A percentile compares a stretch with the other conserved stretches of the same genome.
phyloP scores from a whole-genome alignment of 352 stramenopile species.

The Globisporangium parvum region DNA sequence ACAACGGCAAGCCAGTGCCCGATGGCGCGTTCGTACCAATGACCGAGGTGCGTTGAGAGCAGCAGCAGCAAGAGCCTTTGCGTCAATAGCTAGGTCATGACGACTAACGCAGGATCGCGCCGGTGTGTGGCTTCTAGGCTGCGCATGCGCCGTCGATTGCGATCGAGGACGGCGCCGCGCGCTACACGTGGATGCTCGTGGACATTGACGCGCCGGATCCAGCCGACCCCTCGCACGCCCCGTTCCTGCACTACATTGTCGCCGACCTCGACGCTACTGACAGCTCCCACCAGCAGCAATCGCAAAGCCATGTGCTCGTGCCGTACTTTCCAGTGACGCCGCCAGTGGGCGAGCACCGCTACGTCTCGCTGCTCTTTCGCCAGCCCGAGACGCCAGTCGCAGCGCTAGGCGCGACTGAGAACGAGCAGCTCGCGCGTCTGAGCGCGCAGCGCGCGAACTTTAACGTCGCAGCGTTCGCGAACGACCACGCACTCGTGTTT shows the following conservation, averaged over 20 bases:
- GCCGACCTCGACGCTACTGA: constrained; percentile 14
- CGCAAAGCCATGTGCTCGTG: constrained; percentile 20
- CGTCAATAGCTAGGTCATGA: too few species aligned
- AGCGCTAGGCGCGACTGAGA: not conserved
- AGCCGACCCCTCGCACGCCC: constrained; percentile 39
- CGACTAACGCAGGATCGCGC: not conserved
- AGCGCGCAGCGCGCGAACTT: constrained; percentile 37
- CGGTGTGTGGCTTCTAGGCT: not conserved
- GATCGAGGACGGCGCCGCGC: constrained; percentile 17
- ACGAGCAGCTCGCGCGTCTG: constrained; percentile 17
- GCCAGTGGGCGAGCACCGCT: constrained; percentile 44
- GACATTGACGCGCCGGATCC: constrained; percentile 68
- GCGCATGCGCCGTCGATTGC: constrained; percentile 22
- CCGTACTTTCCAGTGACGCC: constrained; percentile 59
- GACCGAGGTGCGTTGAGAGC: constrained; percentile 23
- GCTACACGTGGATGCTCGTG: constrained; percentile 60
- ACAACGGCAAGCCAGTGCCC: constrained; percentile 14
- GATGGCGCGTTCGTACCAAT: constrained; percentile 29
- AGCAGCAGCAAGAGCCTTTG: too few species aligned
- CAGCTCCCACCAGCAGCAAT: not conserved
- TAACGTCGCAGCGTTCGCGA: constrained; percentile 34
- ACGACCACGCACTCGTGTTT: constrained; percentile 25
- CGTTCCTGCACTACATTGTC: constrained; percentile 70
- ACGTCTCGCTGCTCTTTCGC: constrained; percentile 45
- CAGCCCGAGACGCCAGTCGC: constrained; percentile 15